These are phyloP conservation scores for Trichosporon ovoides DNA, from an alignment of 1,284 basidiomycete species.

Conservation along the genomic window DNA sequence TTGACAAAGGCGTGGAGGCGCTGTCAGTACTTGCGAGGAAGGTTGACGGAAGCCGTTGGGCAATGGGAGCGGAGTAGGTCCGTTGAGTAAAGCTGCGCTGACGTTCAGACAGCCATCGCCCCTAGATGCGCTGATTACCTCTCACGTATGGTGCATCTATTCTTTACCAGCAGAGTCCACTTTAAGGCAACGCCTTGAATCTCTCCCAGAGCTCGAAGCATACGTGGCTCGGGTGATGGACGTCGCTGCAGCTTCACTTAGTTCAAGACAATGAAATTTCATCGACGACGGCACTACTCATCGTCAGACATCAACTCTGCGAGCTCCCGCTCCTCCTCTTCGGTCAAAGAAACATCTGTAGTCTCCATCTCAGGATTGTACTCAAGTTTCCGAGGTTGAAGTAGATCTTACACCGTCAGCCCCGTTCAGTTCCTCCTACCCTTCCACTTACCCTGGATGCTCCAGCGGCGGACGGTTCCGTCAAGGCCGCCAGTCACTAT, in stretches of 20 bases:
- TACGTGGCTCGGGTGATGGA: conserved; percentile 30
- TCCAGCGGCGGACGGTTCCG: conserved; percentile 77
- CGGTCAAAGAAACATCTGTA: conserved; percentile 35
- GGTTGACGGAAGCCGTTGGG: conserved; percentile 23
- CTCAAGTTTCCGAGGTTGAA: conserved; percentile 33
- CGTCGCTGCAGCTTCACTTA: background rate
- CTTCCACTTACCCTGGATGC: conserved; percentile 65
- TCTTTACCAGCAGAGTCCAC: conserved; percentile 22
- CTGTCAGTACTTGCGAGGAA: conserved; percentile 24
- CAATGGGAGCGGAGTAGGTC: conserved; percentile 35
- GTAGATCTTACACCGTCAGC: conserved; percentile 29
- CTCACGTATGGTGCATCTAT: conserved; percentile 39
- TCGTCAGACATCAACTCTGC: conserved; percentile 68
- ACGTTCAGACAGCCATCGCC: conserved; percentile 35
- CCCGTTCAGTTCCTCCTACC: background rate
- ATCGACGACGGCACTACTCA: conserved; percentile 7
- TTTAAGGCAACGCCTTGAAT: conserved; percentile 23
- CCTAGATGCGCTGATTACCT: conserved; percentile 44
- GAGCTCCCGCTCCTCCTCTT: conserved; percentile 56
- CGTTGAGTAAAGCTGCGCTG: background rate
- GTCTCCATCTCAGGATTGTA: conserved; percentile 21
- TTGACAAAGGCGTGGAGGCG: conserved; percentile 28
- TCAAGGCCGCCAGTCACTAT: conserved; percentile 73
- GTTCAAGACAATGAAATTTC: no score
- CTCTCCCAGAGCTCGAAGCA: conserved; percentile 19